Base-by-base conservation (phyloP, 495 filamentous ascomycete species). In the Penicillium nucicola region DNA sequence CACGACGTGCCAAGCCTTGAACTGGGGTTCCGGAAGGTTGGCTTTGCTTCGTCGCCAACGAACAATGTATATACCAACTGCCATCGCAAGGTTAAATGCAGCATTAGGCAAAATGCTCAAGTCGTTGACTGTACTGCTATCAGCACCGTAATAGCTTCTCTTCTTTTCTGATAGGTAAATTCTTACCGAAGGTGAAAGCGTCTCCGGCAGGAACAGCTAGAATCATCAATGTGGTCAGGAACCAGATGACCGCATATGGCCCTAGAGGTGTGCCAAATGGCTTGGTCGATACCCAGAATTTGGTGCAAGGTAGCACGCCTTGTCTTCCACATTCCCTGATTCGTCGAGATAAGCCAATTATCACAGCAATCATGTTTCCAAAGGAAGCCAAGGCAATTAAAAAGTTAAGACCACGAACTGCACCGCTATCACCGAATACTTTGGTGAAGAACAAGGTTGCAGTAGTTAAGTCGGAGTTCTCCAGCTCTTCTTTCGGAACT, bases 181-280 rank as follows among this genome's bases (percentile, higher is more conserved):
- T 57, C 34, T 62, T 53, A 28, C 39, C 51, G 48, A 82, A 82
- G 34, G 81, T 77, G 66, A 81, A 83, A 14, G 78, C 78, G 56
- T 82, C 79, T 1, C 80, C 80, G 5, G 78, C 75, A 0, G 79
- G 80, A 11, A 77, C 75, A 0, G 78, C 79, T 0, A 81, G 54
- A 30, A 82, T 82, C 74, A 82, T 77, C 41, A 83, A 36, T 15
- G 77, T 35, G 0, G 77, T 83, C 46, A 81, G 39, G 6, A 51
- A 35, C 69, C 72, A 82, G 44, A 80, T 78, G 13, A 82, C 17
- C 11, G 71, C 17, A 50, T 79, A 79, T 0, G 78, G 76, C 0
- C 68, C 77, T 0, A 79, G 47, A 31, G 41, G 12, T 5, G 77
- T 82, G 23, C 75, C 75, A 44, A 82, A 81, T 0, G 79, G 80